Conservation (phyloP, 371 early-diverging fungal species). For the Lichtheimia ornata region DNA sequence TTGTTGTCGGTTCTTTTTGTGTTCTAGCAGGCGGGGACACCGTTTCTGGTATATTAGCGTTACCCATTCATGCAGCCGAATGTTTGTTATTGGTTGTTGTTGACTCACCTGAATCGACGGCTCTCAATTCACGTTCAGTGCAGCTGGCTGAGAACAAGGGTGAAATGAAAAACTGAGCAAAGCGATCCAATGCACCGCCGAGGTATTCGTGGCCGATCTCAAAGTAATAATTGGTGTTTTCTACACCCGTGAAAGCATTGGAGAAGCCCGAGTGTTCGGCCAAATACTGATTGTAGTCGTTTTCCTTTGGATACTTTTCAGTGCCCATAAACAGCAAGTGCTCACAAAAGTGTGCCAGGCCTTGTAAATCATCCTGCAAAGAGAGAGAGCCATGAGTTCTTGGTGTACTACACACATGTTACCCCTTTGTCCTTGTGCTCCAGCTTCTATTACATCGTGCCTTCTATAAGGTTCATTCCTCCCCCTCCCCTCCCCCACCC, state of each 20-base stretch:
- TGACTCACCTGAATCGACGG: conserved; percentile 83
- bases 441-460: too few species aligned
- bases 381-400: neutral
- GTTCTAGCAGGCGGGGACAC: conserved; percentile 53
- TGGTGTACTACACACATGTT: too few species aligned
- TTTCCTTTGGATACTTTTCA: conserved; percentile 91
- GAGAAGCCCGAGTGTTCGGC: conserved; percentile 88
- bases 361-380: conserved; percentile 67
- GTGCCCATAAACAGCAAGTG: conserved; percentile 94
- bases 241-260: conserved; percentile 94
- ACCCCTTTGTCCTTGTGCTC: neutral
- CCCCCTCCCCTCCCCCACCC: conserved; percentile 1
- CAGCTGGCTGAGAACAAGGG: conserved; percentile 87
- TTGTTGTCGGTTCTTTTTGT: conserved; percentile 88
- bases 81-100: neutral
- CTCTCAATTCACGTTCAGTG: conserved; percentile 90
- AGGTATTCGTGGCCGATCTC: conserved; percentile 84
- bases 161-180: conserved; percentile 91
- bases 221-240: conserved; percentile 95
- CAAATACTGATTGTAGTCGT: conserved; percentile 89
- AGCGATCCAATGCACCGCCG: conserved; percentile 92
- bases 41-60: neutral
- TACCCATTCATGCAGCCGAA: neutral
- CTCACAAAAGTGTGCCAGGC: conserved; percentile 98
- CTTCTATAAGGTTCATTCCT: conserved; percentile 3